These are phyloP conservation scores for Ocimum tenuiflorum DNA, from an alignment of 257 asterid genomes.

Conservation along the genomic window DNA sequence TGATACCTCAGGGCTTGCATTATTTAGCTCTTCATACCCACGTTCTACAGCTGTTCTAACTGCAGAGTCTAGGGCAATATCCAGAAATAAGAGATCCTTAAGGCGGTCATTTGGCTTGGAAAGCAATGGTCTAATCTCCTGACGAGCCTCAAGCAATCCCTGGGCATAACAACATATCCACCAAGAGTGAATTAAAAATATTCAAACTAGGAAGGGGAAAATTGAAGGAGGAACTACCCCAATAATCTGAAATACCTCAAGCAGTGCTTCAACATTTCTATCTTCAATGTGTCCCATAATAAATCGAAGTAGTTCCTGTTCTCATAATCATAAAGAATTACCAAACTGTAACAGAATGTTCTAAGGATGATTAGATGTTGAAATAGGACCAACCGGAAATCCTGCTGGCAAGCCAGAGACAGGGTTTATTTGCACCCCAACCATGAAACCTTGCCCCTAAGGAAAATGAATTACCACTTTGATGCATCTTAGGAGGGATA, in stretches of 20 bases:
- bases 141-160: slow-evolving; percentile 97
- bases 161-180: slow-evolving; percentile 29
- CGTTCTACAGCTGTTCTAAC: slow-evolving; percentile 96
- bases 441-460: slow-evolving; percentile 99
- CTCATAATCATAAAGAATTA: slow-evolving; percentile 15
- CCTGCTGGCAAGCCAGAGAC: slow-evolving; percentile 94
- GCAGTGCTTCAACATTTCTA: slow-evolving; percentile 79
- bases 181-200: neutral
- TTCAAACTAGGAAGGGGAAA: neutral
- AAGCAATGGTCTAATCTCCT: slow-evolving; percentile 89
- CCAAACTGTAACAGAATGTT: slow-evolving; percentile 1
- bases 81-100: slow-evolving; percentile 88
- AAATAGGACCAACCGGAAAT: slow-evolving; percentile 52
- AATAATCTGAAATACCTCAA: slow-evolving; percentile 90
- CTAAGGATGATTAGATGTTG: slow-evolving; percentile 1
- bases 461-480: slow-evolving; percentile 19
- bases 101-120: slow-evolving; percentile 67
- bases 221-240: neutral
- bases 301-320: slow-evolving; percentile 81
- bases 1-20: slow-evolving; percentile 76
- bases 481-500: slow-evolving; percentile 5
- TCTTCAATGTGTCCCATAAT: slow-evolving; percentile 76
- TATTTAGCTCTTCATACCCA: slow-evolving; percentile 79
- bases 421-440: slow-evolving; percentile 92
- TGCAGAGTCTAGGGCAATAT: slow-evolving; percentile 91